A percentile compares a stretch with the other conserved stretches of the same genome.
phyloP scores from a whole-genome alignment of 176 grass and related monocot genomes.

The Areca catechu region DNA sequence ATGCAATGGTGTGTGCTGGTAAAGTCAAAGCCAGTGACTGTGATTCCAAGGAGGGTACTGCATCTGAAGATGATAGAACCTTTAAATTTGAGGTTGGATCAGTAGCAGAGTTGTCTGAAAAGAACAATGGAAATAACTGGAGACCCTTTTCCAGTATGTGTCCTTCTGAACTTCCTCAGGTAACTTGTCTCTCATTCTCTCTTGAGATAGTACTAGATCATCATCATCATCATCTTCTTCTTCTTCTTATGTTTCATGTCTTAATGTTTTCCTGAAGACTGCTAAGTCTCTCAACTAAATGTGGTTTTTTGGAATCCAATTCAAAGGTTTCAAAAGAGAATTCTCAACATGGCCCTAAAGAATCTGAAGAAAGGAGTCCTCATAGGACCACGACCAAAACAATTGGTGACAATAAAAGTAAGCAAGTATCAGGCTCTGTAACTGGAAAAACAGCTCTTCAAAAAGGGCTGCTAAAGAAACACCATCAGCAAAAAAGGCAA shows the following conservation, averaged over 20 bases:
- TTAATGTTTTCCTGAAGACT: background rate
- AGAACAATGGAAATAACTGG: slow-evolving; percentile 43
- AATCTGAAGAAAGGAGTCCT: slow-evolving; percentile 22
- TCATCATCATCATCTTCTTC: no score
- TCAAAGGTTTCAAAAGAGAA: slow-evolving; percentile 38
- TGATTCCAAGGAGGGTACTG: slow-evolving; percentile 33
- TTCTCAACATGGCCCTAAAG: background rate
- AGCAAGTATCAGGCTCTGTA: slow-evolving; percentile 10
- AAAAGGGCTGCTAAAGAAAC: slow-evolving; percentile 31
- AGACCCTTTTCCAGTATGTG: slow-evolving; percentile 33
- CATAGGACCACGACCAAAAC: slow-evolving; percentile 28
- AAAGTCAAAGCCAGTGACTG: slow-evolving; percentile 6
- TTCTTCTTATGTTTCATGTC: background rate
- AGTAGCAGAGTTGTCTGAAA: slow-evolving; percentile 39
- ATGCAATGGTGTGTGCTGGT: slow-evolving; percentile 21
- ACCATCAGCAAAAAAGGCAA: slow-evolving; percentile 15
- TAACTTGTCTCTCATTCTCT: slow-evolving; percentile 15
- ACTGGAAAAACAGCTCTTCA: slow-evolving; percentile 13
- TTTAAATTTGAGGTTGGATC: slow-evolving; percentile 79
- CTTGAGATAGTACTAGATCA: background rate
- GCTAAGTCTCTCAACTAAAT: background rate
- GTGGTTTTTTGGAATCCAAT: slow-evolving; percentile 17
- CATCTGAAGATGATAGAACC: slow-evolving; percentile 56
- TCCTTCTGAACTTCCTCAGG: slow-evolving; percentile 38
- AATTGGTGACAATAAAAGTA: slow-evolving; percentile 29